Evolutionary conservation across 1,139 yeast species (phyloP).

Genomic region (Nakaseomyces uthaithaninus): DNA sequence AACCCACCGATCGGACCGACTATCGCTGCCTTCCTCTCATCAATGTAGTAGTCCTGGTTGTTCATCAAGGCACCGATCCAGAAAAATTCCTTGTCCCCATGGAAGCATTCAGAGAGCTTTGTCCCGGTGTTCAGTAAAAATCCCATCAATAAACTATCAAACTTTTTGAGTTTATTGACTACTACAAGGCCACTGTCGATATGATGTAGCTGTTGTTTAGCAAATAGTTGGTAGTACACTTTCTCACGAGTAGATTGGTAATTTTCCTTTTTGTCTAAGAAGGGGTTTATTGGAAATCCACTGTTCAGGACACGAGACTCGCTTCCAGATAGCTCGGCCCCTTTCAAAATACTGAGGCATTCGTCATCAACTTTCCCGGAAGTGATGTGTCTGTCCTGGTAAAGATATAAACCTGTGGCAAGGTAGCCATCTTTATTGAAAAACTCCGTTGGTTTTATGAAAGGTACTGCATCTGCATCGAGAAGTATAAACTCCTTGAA

Average conservation of each 20-base stretch:
- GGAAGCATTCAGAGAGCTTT: conserved; percentile 23
- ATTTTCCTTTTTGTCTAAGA: conserved; percentile 13
- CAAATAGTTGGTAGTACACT: conserved; percentile 27
- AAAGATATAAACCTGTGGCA: conserved; percentile 37
- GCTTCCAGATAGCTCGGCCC: conserved; percentile 36
- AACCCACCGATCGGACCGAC: conserved; percentile 7
- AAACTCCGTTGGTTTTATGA: conserved; percentile 21
- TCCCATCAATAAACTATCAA: conserved; percentile 37
- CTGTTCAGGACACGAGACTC: conserved; percentile 35
- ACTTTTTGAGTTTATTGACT: conserved; percentile 39
- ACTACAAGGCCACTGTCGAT: conserved; percentile 52
- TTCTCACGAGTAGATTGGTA: conserved; percentile 9
- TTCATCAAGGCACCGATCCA: conserved; percentile 40
- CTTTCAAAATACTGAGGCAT: conserved; percentile 33
- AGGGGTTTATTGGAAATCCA: conserved; percentile 30
- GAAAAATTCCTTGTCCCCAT: conserved; percentile 53
- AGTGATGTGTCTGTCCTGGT: conserved; percentile 39
- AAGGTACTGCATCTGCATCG: conserved; percentile 49
- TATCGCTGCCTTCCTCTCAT: conserved; percentile 9
- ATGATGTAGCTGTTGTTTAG: conserved; percentile 36
- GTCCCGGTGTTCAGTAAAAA: conserved; percentile 34
- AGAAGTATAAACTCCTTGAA: conserved; percentile 42
- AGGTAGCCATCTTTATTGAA: conserved; percentile 32
- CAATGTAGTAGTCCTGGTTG: conserved; percentile 7
- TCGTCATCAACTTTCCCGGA: conserved; percentile 33